Conservation (phyloP, 2,329 filamentous ascomycete genomes). For the Sporothrix humicola region DNA sequence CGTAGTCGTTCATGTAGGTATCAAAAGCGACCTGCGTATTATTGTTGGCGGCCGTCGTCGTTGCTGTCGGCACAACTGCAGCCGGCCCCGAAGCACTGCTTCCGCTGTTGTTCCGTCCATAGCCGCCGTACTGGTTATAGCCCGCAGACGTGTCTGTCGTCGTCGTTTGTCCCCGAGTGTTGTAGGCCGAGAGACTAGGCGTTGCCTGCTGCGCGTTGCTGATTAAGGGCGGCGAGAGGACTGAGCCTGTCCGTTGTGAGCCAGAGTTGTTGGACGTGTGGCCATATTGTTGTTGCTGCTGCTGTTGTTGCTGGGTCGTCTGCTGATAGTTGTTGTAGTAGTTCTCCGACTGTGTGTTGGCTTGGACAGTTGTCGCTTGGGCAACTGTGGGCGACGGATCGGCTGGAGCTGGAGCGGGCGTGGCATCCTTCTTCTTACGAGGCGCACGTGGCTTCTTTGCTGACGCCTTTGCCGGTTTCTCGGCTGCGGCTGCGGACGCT, state of each 20-base stretch:
- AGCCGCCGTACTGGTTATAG: slow-evolving; percentile 21
- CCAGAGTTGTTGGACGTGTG: neutral
- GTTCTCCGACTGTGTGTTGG: neutral
- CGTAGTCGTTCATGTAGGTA: slow-evolving; percentile 29
- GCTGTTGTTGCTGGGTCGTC: slow-evolving; percentile 5
- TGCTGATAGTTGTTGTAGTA: neutral
- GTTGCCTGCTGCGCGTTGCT: neutral
- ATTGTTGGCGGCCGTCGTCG: slow-evolving; percentile 33
- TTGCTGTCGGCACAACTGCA: slow-evolving; percentile 11
- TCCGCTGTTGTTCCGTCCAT: slow-evolving; percentile 18
- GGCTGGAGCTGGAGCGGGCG: neutral
- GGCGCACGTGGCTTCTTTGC: slow-evolving; percentile 27
- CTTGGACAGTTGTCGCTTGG: neutral
- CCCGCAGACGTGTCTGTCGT: neutral
- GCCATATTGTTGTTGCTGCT: slow-evolving; percentile 24
- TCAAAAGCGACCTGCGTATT: slow-evolving; percentile 24
- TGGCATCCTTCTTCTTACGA: slow-evolving; percentile 19
- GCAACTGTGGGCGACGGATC: neutral
- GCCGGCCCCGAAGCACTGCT: slow-evolving; percentile 40
- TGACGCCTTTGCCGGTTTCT: neutral
- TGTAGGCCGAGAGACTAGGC: slow-evolving; percentile 5
- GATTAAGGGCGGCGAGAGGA: slow-evolving; percentile 7
- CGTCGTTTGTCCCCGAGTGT: neutral
- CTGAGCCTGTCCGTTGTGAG: neutral
- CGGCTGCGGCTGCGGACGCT: neutral